These are phyloP conservation scores for Tylopilus orsonianus DNA, from an alignment of 1,284 basidiomycete species.

Conservation along the genomic window DNA sequence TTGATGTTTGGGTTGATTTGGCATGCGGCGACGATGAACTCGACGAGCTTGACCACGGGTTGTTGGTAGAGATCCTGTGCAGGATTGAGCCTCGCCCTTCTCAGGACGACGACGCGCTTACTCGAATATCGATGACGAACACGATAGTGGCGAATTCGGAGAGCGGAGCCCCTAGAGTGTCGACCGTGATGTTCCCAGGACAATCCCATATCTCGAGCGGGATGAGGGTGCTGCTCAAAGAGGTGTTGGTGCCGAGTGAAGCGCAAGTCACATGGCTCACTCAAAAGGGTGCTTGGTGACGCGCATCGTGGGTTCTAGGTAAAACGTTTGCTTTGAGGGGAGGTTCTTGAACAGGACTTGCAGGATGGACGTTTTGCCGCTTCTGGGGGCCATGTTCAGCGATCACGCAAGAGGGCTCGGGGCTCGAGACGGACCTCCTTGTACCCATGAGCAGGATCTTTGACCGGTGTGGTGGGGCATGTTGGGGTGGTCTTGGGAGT, in stretches of 20 bases:
- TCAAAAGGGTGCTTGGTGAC: slow-evolving; percentile 77
- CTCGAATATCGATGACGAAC: slow-evolving; percentile 97
- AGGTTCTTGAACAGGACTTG: slow-evolving; percentile 89
- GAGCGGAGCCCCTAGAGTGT: slow-evolving; percentile 71
- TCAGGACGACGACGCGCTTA: slow-evolving; percentile 35
- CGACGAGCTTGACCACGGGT: slow-evolving; percentile 77
- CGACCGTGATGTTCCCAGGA: slow-evolving; percentile 80
- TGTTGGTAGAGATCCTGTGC: slow-evolving; percentile 68
- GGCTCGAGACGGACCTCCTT: slow-evolving; percentile 54
- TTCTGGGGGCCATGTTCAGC: slow-evolving; percentile 45
- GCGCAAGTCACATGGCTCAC: slow-evolving; percentile 51
- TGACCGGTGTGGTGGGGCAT: slow-evolving; percentile 41
- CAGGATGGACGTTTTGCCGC: slow-evolving; percentile 92
- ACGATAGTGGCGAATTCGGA: slow-evolving; percentile 80
- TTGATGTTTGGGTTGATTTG: slow-evolving; percentile 77
- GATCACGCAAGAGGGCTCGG: slow-evolving; percentile 1
- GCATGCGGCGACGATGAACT: slow-evolving; percentile 73
- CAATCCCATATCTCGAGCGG: slow-evolving; percentile 96
- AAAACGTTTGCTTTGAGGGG: slow-evolving; percentile 86
- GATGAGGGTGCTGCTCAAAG: slow-evolving; percentile 72
- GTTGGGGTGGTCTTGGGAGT: slow-evolving; percentile 8
- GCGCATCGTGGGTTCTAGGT: slow-evolving; percentile 84
- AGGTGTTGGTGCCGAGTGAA: slow-evolving; percentile 2
- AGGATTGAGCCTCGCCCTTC: slow-evolving; percentile 6
- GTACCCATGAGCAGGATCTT: slow-evolving; percentile 81